Percentiles rank a stretch among this genome's conserved stretches.
Conservation (phyloP, 805 yeast genomes). For the Myxozyma geophila region DNA sequence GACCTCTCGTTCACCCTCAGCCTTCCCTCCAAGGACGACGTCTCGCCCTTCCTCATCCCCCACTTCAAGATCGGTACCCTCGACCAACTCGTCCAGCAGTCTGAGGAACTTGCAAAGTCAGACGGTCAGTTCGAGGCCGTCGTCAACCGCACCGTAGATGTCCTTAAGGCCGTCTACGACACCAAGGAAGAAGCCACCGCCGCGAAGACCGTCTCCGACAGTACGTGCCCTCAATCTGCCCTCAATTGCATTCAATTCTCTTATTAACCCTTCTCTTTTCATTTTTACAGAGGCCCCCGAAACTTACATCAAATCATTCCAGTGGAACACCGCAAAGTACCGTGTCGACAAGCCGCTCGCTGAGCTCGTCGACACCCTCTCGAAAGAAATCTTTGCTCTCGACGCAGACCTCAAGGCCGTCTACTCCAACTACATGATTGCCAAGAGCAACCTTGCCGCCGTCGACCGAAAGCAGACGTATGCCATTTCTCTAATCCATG, state of each 20-base stretch:
- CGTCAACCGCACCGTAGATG: slow-evolving; percentile 76
- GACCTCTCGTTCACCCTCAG: slow-evolving; percentile 61
- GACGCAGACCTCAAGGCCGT: slow-evolving; percentile 83
- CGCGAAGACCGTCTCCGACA: slow-evolving; percentile 57
- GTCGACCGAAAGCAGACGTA: slow-evolving; percentile 85
- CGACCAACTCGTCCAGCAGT: slow-evolving; percentile 86
- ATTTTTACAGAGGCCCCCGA: slow-evolving; percentile 51
- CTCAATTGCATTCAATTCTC: slow-evolving; percentile 16
- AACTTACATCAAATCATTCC: slow-evolving; percentile 72
- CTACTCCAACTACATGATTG: slow-evolving; percentile 75
- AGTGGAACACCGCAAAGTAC: slow-evolving; percentile 88
- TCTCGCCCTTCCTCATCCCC: slow-evolving; percentile 68
- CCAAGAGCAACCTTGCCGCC: slow-evolving; percentile 80
- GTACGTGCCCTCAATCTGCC: slow-evolving; percentile 24
- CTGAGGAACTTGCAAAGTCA: slow-evolving; percentile 83
- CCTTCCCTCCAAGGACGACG: slow-evolving; percentile 54
- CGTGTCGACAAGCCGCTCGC: slow-evolving; percentile 82
- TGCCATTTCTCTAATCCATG: not conserved
- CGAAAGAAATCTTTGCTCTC: slow-evolving; percentile 77
- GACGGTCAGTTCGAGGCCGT: slow-evolving; percentile 78
- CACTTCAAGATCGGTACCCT: slow-evolving; percentile 92
- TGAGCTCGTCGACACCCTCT: slow-evolving; percentile 69
- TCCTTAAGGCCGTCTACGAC: slow-evolving; percentile 58
- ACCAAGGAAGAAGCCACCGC: slow-evolving; percentile 50
- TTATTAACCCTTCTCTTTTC: not conserved